Evolutionary conservation across 192 early-diverging fungal species (phyloP), one percentile per base, ranked within the genome.

Genomic region (Powellomyces hirtus): DNA sequence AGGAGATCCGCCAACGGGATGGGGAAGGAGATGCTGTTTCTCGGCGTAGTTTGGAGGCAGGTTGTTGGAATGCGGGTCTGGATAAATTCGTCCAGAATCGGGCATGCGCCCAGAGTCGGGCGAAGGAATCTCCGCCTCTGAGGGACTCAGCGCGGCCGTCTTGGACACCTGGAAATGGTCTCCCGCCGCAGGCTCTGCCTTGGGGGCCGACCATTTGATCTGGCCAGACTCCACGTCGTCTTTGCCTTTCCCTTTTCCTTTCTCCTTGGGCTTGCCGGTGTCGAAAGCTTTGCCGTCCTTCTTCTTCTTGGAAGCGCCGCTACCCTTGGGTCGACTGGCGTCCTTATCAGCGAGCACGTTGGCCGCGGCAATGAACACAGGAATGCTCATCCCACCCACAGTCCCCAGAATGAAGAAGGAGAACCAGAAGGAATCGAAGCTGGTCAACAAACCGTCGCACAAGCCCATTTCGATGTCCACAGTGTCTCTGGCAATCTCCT

Each of bases 391-490:
- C 2, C 37, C 55, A 20, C 70, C 70, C 4, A 56, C 59, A 2
- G 53, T 22, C 1, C 53, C 62, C 13, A 65, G 24, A 10, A 64
- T 58, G 56, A 65, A 72, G 62, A 64, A 72, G 30, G 58, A 36
- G 70, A 72, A 64, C 70, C 70, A 72, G 29, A 65, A 51, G 52
- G 62, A 37, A 44, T 72, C 70, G 0, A 58, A 26, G 10, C 52
- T 37, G 14, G 52, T 49, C 35, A 58, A 33, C 6, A 65, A 13
- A 10, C 70, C 70, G 31, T 65, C 62, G 27, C 70, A 72, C 13
- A 63, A 22, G 11, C 38, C 61, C 4, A 64, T 59, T 45, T 72
- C 62, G 8, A 72, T 16, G 52, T 72, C 62, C 1, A 56, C 37
- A 10, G 38, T 64, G 34, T 38, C 53, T 13, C 18, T 45, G 1